Conservation (phyloP, 2,329 filamentous ascomycete genomes). For the Xylariaceae sp. region DNA sequence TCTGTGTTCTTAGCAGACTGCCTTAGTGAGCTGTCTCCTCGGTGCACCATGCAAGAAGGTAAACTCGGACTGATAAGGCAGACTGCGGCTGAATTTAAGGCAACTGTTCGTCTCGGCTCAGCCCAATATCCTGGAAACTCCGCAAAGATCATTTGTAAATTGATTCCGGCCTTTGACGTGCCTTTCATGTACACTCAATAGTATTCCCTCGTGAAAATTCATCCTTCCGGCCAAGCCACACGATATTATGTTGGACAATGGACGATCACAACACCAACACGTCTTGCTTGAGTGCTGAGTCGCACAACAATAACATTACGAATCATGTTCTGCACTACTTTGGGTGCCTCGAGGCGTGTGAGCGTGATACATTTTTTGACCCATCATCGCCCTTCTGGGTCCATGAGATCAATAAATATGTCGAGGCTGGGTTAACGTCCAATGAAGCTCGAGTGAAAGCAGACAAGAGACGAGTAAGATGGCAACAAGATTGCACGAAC, state of each 20-base stretch:
- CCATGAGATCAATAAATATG: background rate
- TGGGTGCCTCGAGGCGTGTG: constrained; percentile 15
- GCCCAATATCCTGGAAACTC: too few species aligned
- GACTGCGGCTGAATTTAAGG: too few species aligned
- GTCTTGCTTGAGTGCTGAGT: constrained; percentile 5
- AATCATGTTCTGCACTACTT: constrained; percentile 14
- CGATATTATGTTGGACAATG: too few species aligned
- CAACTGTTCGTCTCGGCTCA: too few species aligned
- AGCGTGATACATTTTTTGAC: constrained; percentile 12
- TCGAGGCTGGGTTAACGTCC: background rate
- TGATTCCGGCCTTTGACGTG: too few species aligned
- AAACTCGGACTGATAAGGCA: too few species aligned
- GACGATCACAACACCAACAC: background rate
- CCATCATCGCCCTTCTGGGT: background rate
- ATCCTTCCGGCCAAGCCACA: too few species aligned
- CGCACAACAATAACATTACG: constrained; percentile 15
- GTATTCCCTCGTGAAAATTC: background rate
- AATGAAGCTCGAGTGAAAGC: background rate
- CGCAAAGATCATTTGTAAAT: too few species aligned
- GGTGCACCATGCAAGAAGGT: too few species aligned
- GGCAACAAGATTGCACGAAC: background rate
- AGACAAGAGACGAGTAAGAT: background rate
- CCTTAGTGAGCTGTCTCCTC: too few species aligned
- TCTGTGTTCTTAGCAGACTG: too few species aligned
- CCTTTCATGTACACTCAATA: too few species aligned